These are phyloP conservation scores for Fusarium acutatum DNA, from an alignment of 2,329 filamentous ascomycete genomes.

Conservation along the genomic window DNA sequence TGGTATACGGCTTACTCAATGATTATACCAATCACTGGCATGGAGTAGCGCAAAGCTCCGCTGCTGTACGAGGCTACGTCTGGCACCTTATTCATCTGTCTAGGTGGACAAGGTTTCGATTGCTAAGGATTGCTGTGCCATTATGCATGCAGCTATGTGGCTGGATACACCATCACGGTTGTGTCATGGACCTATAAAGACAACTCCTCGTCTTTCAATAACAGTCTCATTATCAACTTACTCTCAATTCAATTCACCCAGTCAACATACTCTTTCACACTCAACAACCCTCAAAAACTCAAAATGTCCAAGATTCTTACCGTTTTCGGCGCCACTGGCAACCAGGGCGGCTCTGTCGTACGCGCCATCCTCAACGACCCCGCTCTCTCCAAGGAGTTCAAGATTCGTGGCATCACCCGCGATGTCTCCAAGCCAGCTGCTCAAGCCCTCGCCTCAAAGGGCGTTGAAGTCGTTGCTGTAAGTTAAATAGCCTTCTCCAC, in stretches of 20 bases:
- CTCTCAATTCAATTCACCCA: neutral
- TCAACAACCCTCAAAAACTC: neutral
- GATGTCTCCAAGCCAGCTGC: conserved; percentile 52
- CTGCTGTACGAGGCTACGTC: neutral
- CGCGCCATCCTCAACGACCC: conserved; percentile 56
- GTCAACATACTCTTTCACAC: too few species aligned
- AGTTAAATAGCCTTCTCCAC: neutral
- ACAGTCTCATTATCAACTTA: neutral
- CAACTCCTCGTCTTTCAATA: neutral
- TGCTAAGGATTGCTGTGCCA: conserved; percentile 16
- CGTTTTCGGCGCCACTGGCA: conserved; percentile 60
- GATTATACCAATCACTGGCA: neutral
- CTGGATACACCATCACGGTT: conserved; percentile 1
- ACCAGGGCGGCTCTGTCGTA: conserved; percentile 59
- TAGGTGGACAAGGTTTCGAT: neutral
- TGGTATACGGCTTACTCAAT: neutral
- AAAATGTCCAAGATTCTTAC: conserved; percentile 51
- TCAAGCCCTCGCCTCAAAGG: conserved; percentile 49
- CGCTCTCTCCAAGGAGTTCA: conserved; percentile 53
- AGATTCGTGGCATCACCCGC: conserved; percentile 58
- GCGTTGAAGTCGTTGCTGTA: conserved; percentile 55
- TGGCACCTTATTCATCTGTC: conserved; percentile 6
- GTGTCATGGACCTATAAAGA: conserved; percentile 18
- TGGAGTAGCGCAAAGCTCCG: neutral
- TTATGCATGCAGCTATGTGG: neutral